These are phyloP conservation scores for Colletotrichum tropicale DNA, from an alignment of 2,329 filamentous ascomycete genomes.

Conservation along the genomic window DNA sequence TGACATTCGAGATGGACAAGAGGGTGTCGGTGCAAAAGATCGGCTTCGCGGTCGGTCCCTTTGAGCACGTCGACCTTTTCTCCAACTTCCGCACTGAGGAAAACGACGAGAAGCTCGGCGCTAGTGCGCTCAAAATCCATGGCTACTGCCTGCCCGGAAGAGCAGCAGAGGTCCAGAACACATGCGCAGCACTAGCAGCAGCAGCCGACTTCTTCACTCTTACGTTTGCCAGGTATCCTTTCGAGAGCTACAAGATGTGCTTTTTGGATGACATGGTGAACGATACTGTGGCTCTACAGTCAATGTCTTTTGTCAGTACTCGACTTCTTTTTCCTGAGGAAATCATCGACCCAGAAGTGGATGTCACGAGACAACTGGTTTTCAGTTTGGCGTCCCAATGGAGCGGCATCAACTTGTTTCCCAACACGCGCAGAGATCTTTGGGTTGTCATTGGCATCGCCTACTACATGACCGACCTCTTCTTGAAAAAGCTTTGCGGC, in stretches of 20 bases:
- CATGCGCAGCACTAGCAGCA: constrained; percentile 81
- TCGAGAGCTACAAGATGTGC: constrained; percentile 88
- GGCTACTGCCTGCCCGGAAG: constrained; percentile 90
- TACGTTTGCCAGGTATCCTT: constrained; percentile 89
- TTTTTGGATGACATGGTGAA: constrained; percentile 89
- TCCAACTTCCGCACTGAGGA: constrained; percentile 88
- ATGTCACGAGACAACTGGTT: constrained; percentile 79
- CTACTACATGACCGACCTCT: constrained; percentile 93
- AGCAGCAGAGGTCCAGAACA: constrained; percentile 82
- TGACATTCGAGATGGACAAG: constrained; percentile 79
- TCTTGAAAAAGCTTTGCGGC: constrained; percentile 88
- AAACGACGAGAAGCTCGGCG: constrained; percentile 88
- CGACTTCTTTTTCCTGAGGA: constrained; percentile 84
- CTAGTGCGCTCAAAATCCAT: constrained; percentile 86
- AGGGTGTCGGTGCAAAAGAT: constrained; percentile 86
- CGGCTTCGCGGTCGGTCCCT: constrained; percentile 92
- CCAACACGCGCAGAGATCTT: constrained; percentile 78
- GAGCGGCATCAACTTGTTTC: constrained; percentile 91
- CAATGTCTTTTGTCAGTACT: constrained; percentile 85
- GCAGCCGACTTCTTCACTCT: constrained; percentile 92
- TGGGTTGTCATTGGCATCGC: constrained; percentile 92
- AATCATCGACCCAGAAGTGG: constrained; percentile 81
- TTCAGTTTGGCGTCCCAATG: constrained; percentile 90
- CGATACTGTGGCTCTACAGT: constrained; percentile 79
- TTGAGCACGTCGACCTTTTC: constrained; percentile 86